phyloP scores from a whole-genome alignment of 2,329 filamentous ascomycete genomes.

The Trichoderma simmonsii region DNA sequence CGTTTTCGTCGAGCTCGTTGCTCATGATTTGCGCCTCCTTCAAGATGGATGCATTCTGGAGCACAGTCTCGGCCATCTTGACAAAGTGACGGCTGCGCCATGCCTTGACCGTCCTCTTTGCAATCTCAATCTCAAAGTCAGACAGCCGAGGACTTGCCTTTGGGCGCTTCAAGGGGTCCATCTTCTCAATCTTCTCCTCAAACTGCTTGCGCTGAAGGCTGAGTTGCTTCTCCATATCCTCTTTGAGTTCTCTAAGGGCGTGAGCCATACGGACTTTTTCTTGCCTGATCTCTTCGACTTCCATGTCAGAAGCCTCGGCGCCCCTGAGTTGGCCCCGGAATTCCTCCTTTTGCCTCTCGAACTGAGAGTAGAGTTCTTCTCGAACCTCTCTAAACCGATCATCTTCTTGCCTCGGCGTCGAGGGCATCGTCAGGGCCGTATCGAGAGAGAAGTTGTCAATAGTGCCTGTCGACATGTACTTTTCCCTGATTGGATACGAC shows the following conservation, averaged over 20 bases:
- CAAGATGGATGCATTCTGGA: conserved; percentile 81
- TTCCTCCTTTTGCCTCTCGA: conserved; percentile 81
- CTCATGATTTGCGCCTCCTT: conserved; percentile 99
- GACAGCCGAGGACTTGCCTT: conserved; percentile 63
- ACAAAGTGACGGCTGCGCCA: conserved; percentile 88
- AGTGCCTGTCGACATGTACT: conserved; percentile 92
- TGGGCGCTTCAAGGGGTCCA: conserved; percentile 61
- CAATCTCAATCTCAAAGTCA: conserved; percentile 68
- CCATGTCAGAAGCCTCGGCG: conserved; percentile 70
- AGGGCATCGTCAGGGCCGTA: conserved; percentile 89
- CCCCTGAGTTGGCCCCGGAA: conserved; percentile 74
- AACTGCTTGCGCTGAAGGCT: conserved; percentile 79
- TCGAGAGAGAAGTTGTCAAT: conserved; percentile 96
- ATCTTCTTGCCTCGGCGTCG: conserved; percentile 78
- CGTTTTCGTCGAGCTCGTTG: conserved; percentile 87
- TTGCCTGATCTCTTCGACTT: conserved; percentile 77
- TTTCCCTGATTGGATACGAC: conserved; percentile 85
- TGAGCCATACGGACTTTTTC: conserved; percentile 87
- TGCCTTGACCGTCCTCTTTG: conserved; percentile 62
- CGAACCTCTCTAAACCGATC: conserved; percentile 70
- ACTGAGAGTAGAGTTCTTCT: conserved; percentile 78
- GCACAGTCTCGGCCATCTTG: conserved; percentile 85
- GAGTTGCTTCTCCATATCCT: conserved; percentile 85
- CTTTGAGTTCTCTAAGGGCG: conserved; percentile 71
- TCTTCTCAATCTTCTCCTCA: conserved; percentile 76